Percentiles rank a stretch among this genome's conserved stretches.
phyloP scores from a whole-genome alignment of 148 eudicot species.

The Gaultheria prostrata region DNA sequence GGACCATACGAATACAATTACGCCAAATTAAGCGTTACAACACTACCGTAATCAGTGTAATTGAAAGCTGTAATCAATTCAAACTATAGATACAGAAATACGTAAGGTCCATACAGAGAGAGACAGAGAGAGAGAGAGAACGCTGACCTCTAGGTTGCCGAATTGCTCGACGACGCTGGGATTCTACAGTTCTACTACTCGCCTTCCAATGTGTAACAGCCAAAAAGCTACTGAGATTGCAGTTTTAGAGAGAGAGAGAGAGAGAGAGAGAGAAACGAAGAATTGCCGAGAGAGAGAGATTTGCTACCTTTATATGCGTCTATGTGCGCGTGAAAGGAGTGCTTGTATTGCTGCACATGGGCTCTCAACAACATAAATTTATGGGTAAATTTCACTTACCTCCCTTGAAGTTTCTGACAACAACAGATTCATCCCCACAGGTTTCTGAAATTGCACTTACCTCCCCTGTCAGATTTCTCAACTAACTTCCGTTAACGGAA shows the following conservation, averaged over 20 bases:
- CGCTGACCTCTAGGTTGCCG: conserved; percentile 4
- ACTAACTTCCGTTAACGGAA: no score
- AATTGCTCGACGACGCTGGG: neutral
- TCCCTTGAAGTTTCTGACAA: no score
- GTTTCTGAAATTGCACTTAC: no score
- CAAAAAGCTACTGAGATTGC: neutral
- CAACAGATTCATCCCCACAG: no score
- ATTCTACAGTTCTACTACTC: neutral
- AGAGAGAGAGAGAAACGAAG: neutral
- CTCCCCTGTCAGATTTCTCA: no score
- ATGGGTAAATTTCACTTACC: no score
- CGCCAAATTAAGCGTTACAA: neutral
- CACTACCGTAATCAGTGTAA: neutral
- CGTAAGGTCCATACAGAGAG: no score
- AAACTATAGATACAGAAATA: neutral
- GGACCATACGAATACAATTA: neutral
- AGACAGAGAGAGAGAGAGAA: conserved; percentile 3
- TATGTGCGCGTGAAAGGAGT: neutral
- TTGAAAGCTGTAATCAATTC: neutral
- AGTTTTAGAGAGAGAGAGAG: neutral
- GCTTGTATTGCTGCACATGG: neutral
- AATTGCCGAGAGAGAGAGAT: neutral
- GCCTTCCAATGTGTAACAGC: conserved; percentile 5
- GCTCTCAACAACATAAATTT: no score
- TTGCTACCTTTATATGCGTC: neutral